These are phyloP conservation scores for Melanogaster broomeanus DNA, from an alignment of 768 basidiomycete genomes.

Conservation along the genomic window DNA sequence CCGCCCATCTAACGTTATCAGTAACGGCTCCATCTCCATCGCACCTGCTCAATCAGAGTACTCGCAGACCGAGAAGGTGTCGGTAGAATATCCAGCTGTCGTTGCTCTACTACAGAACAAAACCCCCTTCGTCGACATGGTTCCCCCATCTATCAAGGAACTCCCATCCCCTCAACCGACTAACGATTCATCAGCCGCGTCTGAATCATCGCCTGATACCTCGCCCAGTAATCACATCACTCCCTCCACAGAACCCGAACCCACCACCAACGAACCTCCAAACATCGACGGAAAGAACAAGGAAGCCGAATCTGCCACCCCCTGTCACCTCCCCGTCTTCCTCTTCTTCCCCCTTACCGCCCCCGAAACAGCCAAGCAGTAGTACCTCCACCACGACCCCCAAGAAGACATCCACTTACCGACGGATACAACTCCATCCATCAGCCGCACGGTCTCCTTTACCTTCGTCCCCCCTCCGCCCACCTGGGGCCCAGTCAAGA, in stretches of 20 bases:
- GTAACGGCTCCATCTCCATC: conserved; percentile 6
- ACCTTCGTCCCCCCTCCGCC: conserved; percentile 38
- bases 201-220: not conserved
- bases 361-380: conserved; percentile 1
- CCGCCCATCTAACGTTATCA: conserved; percentile 18
- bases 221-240: not conserved
- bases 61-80: conserved; percentile 23
- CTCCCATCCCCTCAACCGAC: conserved; percentile 8
- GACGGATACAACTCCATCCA: conserved; percentile 46
- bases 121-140: conserved; percentile 7
- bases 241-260: not conserved
- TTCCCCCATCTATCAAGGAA: conserved; percentile 1
- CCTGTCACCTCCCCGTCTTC: conserved; percentile 10
- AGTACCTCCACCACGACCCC: not conserved
- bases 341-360: conserved; percentile 9
- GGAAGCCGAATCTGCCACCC: conserved; percentile 3
- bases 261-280: conserved; percentile 1
- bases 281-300: conserved; percentile 10
- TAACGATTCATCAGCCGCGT: not conserved
- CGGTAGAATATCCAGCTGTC: conserved; percentile 7
- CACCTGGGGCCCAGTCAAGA: conserved; percentile 21
- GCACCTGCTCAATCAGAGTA: conserved; percentile 4
- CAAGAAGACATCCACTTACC: conserved; percentile 50
- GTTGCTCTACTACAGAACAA: conserved; percentile 9
- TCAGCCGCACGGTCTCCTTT: conserved; percentile 21